These are phyloP conservation scores for Phaeoacremonium minimum DNA, from an alignment of 2,329 filamentous ascomycete species.

Conservation along the genomic window DNA sequence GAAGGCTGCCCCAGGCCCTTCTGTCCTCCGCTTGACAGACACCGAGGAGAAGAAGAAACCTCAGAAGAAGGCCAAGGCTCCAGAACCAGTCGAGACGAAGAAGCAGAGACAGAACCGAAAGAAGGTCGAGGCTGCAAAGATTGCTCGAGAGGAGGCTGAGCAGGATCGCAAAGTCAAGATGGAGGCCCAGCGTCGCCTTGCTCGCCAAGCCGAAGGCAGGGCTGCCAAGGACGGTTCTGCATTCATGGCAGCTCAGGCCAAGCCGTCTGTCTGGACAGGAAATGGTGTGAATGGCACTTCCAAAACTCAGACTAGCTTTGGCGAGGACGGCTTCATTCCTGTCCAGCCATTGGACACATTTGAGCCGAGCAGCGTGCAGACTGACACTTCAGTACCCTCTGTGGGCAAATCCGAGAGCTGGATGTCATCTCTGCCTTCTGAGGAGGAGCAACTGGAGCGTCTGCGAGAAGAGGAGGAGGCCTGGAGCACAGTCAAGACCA, in stretches of 20 bases:
- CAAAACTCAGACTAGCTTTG: slow-evolving; percentile 30
- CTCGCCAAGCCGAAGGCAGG: slow-evolving; percentile 77
- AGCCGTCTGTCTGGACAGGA: slow-evolving; percentile 34
- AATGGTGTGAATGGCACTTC: slow-evolving; percentile 38
- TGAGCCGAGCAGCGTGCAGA: slow-evolving; percentile 33
- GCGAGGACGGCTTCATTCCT: slow-evolving; percentile 28
- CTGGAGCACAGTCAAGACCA: slow-evolving; percentile 56
- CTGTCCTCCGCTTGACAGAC: slow-evolving; percentile 74
- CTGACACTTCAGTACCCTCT: slow-evolving; percentile 22
- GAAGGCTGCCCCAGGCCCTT: slow-evolving; percentile 60
- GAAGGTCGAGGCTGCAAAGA: slow-evolving; percentile 80
- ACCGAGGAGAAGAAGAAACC: slow-evolving; percentile 51
- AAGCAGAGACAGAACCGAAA: slow-evolving; percentile 91
- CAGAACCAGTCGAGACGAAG: slow-evolving; percentile 76
- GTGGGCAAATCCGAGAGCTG: slow-evolving; percentile 35
- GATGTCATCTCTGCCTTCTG: slow-evolving; percentile 50
- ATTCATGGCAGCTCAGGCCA: slow-evolving; percentile 40
- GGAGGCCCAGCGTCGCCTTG: slow-evolving; percentile 79
- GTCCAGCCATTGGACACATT: slow-evolving; percentile 56
- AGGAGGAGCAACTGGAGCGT: slow-evolving; percentile 59
- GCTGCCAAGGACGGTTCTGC: slow-evolving; percentile 74
- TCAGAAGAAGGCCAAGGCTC: slow-evolving; percentile 56
- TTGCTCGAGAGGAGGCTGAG: slow-evolving; percentile 71
- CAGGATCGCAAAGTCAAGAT: slow-evolving; percentile 69
- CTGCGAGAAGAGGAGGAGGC: slow-evolving; percentile 45